Percentiles rank a stretch among this genome's conserved stretches.
Conservation (phyloP, 2,329 filamentous ascomycete genomes). For the Diaporthe vaccinii region DNA sequence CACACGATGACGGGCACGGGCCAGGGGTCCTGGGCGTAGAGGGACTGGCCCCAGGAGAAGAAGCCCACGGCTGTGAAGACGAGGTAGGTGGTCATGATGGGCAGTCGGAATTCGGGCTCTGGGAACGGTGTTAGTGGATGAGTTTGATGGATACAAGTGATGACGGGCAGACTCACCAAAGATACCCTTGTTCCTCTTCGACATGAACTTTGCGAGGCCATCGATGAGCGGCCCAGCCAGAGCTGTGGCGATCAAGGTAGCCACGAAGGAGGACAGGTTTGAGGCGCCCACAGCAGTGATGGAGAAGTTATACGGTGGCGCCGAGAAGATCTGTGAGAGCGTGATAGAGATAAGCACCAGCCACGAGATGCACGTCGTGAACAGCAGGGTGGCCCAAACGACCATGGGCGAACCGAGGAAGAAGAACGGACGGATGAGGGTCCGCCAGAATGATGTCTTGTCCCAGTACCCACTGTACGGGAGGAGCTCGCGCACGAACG, state of each 20-base stretch:
- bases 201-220: slow-evolving; percentile 51
- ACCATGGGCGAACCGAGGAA: slow-evolving; percentile 53
- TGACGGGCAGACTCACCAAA: slow-evolving; percentile 45
- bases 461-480: slow-evolving; percentile 56
- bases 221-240: slow-evolving; percentile 52
- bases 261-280: slow-evolving; percentile 52
- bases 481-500: slow-evolving; percentile 49
- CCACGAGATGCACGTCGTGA: slow-evolving; percentile 54
- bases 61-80: slow-evolving; percentile 54
- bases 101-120: slow-evolving; percentile 56
- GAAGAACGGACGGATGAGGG: slow-evolving; percentile 52
- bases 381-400: slow-evolving; percentile 54
- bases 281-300: slow-evolving; percentile 51
- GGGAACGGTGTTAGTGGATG: not conserved
- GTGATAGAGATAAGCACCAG: slow-evolving; percentile 49
- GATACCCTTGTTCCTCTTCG: slow-evolving; percentile 52
- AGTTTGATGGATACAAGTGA: too few relatives aligned
- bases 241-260: slow-evolving; percentile 50
- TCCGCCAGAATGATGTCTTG: slow-evolving; percentile 53
- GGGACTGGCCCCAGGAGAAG: slow-evolving; percentile 50
- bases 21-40: slow-evolving; percentile 46
- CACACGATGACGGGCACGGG: slow-evolving; percentile 51
- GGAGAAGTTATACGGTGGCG: slow-evolving; percentile 54
- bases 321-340: slow-evolving; percentile 54
- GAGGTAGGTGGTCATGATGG: slow-evolving; percentile 52